These are phyloP conservation scores for Henckelia pumila DNA, from an alignment of 257 asterid genomes.

Conservation along the genomic window DNA sequence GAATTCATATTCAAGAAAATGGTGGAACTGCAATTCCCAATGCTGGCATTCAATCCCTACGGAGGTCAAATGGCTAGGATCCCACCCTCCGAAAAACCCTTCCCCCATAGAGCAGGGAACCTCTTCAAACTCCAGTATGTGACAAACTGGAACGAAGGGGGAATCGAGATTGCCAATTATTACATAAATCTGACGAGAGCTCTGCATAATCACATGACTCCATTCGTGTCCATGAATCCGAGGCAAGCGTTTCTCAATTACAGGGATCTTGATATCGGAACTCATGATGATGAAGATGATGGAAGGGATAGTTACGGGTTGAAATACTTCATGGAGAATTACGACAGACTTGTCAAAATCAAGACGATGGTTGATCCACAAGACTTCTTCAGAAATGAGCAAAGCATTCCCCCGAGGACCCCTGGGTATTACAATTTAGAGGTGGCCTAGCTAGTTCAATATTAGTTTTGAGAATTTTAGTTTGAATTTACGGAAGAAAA, in stretches of 20 bases:
- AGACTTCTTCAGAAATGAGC: neutral
- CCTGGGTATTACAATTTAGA: too few species aligned
- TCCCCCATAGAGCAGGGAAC: slow-evolving; percentile 16
- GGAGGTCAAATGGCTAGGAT: slow-evolving; percentile 23
- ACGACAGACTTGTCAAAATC: neutral
- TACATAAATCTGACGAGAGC: slow-evolving; percentile 10
- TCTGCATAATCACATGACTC: slow-evolving; percentile 9
- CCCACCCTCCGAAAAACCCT: slow-evolving; percentile 10
- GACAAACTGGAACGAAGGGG: slow-evolving; percentile 19
- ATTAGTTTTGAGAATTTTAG: too few species aligned
- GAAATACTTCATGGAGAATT: neutral
- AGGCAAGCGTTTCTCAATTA: slow-evolving; percentile 19
- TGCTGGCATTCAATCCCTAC: slow-evolving; percentile 19
- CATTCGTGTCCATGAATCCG: slow-evolving; percentile 17
- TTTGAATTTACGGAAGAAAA: too few species aligned
- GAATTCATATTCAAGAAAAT: slow-evolving; percentile 34
- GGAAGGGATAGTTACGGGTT: neutral
- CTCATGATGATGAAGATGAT: neutral
- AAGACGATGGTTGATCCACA: neutral
- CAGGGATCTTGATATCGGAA: slow-evolving; percentile 19
- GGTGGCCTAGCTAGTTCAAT: too few species aligned
- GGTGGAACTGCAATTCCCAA: slow-evolving; percentile 24
- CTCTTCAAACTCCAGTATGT: slow-evolving; percentile 17
- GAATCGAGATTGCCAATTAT: neutral
- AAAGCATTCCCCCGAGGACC: neutral